Conservation (phyloP, 1,284 basidiomycete species). For the Leccinum pachyderme region DNA sequence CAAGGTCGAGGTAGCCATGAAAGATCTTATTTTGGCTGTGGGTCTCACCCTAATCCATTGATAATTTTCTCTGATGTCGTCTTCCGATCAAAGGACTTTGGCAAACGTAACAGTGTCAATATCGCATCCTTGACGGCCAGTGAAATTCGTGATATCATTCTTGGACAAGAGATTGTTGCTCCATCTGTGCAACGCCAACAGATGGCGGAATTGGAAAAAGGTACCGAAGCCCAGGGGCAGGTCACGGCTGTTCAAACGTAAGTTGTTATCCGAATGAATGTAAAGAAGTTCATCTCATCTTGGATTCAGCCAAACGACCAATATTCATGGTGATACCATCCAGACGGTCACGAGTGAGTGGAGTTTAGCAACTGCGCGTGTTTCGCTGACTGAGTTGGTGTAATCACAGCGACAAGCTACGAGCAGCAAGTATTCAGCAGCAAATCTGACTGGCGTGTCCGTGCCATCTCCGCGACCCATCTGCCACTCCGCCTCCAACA, state of each 20-base stretch:
- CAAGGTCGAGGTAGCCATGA: conserved; percentile 97
- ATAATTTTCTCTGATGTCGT: neutral
- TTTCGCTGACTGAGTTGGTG: conserved; percentile 9
- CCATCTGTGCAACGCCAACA: conserved; percentile 94
- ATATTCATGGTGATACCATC: conserved; percentile 96
- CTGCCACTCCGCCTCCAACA: conserved; percentile 95
- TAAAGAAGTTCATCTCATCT: conserved; percentile 14
- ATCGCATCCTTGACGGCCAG: conserved; percentile 95
- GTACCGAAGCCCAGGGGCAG: conserved; percentile 89
- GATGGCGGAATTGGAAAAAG: conserved; percentile 99
- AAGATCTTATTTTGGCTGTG: conserved; percentile 86
- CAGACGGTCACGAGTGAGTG: conserved; percentile 88
- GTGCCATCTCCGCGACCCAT: conserved; percentile 95
- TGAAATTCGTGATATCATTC: conserved; percentile 95
- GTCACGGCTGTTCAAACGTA: conserved; percentile 95
- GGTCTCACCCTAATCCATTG: conserved; percentile 20
- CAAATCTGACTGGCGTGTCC: conserved; percentile 99
- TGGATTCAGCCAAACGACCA: conserved; percentile 80
- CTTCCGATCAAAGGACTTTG: conserved; percentile 73
- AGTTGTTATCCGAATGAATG: conserved; percentile 23
- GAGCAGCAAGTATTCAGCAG: conserved; percentile 97
- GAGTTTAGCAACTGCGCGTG: neutral
- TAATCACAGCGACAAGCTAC: conserved; percentile 81
- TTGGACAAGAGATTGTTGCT: conserved; percentile 96
- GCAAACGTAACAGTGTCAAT: conserved; percentile 98